A percentile compares a stretch with the other conserved stretches of the same genome.
These are phyloP conservation scores for Asterionellopsis glacialis DNA, from an alignment of 108 stramenopile species.

Conservation along the genomic window DNA sequence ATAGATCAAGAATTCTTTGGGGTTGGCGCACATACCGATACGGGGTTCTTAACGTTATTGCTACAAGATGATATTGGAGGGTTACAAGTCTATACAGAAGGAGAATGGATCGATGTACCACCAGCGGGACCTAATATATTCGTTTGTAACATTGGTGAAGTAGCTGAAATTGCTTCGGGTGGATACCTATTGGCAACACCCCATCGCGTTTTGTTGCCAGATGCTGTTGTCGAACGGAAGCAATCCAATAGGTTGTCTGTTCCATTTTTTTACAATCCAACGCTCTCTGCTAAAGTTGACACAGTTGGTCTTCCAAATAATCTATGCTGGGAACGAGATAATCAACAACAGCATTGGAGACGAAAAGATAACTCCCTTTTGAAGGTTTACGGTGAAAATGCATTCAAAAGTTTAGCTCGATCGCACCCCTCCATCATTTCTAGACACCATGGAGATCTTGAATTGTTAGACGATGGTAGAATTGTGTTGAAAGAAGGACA, in stretches of 20 bases:
- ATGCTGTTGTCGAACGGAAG: no score
- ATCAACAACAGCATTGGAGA: conserved; percentile 36
- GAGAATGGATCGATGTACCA: conserved; percentile 56
- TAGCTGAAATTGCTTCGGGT: conserved; percentile 42
- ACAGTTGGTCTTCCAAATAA: conserved; percentile 17
- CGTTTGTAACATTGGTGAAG: conserved; percentile 69
- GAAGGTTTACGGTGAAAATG: conserved; percentile 44
- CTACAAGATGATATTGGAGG: conserved; percentile 49
- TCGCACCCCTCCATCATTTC: conserved; percentile 53
- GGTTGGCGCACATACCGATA: conserved; percentile 67
- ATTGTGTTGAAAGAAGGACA: conserved; percentile 6
- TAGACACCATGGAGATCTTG: conserved; percentile 50
- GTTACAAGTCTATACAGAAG: conserved; percentile 52
- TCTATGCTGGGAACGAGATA: conserved; percentile 21
- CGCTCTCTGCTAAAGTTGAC: conserved; percentile 38
- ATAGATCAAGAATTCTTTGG: conserved; percentile 25
- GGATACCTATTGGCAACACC: conserved; percentile 70
- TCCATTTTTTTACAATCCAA: conserved; percentile 65
- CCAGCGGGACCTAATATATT: conserved; percentile 21
- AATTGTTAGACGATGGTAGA: conserved; percentile 38
- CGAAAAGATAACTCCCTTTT: conserved; percentile 35
- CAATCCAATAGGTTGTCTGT: conserved; percentile 39
- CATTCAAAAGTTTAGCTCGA: conserved; percentile 67
- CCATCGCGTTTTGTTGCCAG: conserved; percentile 38
- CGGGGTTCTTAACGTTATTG: conserved; percentile 58